Conservation (phyloP, 225 moss, liverwort and hornwort genomes). For the Rhytidiadelphus loreus region DNA sequence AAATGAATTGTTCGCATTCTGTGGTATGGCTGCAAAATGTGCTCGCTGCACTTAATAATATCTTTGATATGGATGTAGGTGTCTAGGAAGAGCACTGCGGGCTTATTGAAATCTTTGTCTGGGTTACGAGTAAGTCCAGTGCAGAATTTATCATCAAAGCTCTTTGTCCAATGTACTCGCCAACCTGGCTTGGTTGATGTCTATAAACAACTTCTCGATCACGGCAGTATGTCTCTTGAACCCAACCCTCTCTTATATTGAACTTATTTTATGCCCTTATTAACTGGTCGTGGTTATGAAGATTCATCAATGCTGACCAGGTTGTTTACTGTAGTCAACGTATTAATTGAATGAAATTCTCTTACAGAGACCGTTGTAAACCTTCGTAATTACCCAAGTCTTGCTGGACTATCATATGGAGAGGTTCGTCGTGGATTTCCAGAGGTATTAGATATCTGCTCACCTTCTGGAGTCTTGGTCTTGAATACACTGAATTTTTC, state of each 20-base stretch:
- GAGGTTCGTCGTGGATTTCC: slow-evolving; percentile 53
- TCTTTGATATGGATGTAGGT: slow-evolving; percentile 29
- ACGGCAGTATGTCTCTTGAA: slow-evolving; percentile 46
- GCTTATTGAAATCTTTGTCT: slow-evolving; percentile 42
- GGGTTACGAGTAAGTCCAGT: slow-evolving; percentile 55
- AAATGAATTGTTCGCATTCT: background rate
- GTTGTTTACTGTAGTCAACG: background rate
- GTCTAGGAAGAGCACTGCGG: slow-evolving; percentile 61
- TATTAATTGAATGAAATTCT: background rate
- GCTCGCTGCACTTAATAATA: background rate
- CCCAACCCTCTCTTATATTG: background rate
- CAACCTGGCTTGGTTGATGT: slow-evolving; percentile 60
- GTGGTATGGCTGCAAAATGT: background rate
- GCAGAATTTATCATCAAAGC: slow-evolving; percentile 60
- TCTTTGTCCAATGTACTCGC: slow-evolving; percentile 59
- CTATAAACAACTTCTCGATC: slow-evolving; percentile 59
- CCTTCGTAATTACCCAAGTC: slow-evolving; percentile 46
- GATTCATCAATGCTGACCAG: background rate
- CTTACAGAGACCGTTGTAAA: slow-evolving; percentile 41
- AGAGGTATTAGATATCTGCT: slow-evolving; percentile 27
- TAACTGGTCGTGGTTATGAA: background rate
- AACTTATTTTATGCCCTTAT: background rate
- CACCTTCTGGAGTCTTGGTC: background rate
- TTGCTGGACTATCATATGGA: slow-evolving; percentile 47
- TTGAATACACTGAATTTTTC: background rate